Conservation (phyloP, 345 rosid species). For the Eucalyptus tenuipes region DNA sequence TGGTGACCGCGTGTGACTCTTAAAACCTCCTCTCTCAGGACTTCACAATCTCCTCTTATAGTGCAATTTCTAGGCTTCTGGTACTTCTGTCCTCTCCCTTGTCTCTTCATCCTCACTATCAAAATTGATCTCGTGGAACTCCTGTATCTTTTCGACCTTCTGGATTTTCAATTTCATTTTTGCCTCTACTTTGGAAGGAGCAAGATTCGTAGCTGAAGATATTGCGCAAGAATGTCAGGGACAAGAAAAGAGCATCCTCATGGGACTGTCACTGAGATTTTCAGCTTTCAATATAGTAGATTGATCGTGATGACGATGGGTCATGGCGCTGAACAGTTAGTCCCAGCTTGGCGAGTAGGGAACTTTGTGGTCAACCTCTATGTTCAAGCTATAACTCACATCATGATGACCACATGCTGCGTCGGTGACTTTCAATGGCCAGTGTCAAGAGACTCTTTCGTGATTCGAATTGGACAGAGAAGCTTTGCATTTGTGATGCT, state of each 20-base stretch:
- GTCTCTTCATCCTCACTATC: background rate
- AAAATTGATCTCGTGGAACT: background rate
- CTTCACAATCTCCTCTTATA: background rate
- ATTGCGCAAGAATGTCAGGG: background rate
- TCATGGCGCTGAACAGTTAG: background rate
- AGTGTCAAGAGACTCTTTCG: constrained; percentile 1
- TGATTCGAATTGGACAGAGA: background rate
- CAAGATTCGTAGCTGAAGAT: background rate
- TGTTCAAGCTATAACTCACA: background rate
- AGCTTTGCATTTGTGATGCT: constrained; percentile 1
- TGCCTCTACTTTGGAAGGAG: background rate
- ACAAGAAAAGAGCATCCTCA: background rate
- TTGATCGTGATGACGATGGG: background rate
- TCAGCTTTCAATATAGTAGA: background rate
- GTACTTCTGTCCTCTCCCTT: background rate
- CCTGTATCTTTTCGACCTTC: background rate
- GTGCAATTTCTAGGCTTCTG: background rate
- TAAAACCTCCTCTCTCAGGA: background rate
- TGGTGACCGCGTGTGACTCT: background rate
- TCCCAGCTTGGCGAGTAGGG: background rate
- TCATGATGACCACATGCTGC: background rate
- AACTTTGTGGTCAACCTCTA: background rate
- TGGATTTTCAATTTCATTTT: background rate
- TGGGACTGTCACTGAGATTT: background rate
- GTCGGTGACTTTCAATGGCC: constrained; percentile 1